Conservation (phyloP, 306 rosid genomes). For the Cucumis melo region DNA sequence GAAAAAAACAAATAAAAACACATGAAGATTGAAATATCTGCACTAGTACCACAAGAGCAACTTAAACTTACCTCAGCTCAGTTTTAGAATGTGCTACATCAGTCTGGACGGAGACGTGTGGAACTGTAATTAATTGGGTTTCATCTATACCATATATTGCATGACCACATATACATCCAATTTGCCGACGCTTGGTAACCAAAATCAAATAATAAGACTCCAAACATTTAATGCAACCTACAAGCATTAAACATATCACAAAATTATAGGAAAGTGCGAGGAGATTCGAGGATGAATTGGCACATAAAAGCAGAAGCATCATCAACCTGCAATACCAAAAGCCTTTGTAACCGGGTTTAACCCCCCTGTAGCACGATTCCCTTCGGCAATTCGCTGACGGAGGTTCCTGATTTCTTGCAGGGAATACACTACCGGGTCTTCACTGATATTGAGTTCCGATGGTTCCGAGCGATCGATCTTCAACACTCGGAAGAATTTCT, state of each 20-base stretch:
- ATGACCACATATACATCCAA: slow-evolving; percentile 83
- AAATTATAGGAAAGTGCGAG: not conserved
- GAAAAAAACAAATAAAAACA: too few species aligned
- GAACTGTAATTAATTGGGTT: slow-evolving; percentile 70
- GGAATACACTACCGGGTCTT: slow-evolving; percentile 83
- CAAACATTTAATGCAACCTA: slow-evolving; percentile 84
- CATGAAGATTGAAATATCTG: not conserved
- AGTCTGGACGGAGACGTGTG: slow-evolving; percentile 69
- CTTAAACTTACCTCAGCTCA: slow-evolving; percentile 46
- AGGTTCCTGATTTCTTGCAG: slow-evolving; percentile 64
- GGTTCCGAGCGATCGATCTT: slow-evolving; percentile 93
- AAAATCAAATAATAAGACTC: slow-evolving; percentile 86
- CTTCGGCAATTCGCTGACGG: slow-evolving; percentile 74
- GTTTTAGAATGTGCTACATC: slow-evolving; percentile 82
- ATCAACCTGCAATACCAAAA: slow-evolving; percentile 75
- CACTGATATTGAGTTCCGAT: slow-evolving; percentile 64
- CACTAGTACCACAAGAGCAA: not conserved
- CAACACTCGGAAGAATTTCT: slow-evolving; percentile 60
- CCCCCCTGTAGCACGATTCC: slow-evolving; percentile 85
- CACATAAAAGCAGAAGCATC: not conserved
- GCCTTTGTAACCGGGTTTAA: slow-evolving; percentile 54
- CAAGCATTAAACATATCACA: not conserved
- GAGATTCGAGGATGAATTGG: not conserved
- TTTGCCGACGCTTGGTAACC: slow-evolving; percentile 81
- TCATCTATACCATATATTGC: slow-evolving; percentile 76